Conservation (phyloP, 257 asterid genomes). For the Solanum sitiens region DNA sequence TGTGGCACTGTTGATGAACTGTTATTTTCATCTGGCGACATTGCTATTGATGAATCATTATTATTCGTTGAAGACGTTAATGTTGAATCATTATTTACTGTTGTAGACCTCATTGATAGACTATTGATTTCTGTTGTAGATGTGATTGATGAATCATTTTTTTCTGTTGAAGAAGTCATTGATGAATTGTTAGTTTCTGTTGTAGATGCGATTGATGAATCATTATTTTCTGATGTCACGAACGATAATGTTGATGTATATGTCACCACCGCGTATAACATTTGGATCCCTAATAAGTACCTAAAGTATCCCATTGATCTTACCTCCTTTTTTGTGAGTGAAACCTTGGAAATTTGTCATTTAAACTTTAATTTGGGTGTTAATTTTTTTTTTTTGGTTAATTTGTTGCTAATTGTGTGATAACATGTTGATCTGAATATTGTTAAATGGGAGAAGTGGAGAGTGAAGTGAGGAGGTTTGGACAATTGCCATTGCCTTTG, state of each 20-base stretch:
- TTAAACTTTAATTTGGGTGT: neutral
- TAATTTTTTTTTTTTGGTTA: neutral
- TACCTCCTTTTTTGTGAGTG: neutral
- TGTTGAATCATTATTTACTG: neutral
- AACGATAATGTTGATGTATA: neutral
- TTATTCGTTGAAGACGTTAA: neutral
- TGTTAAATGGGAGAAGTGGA: neutral
- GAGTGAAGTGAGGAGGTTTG: neutral
- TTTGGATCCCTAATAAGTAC: neutral
- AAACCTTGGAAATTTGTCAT: neutral
- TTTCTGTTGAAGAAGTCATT: neutral
- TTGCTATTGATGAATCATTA: neutral
- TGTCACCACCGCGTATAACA: neutral
- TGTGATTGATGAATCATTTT: neutral
- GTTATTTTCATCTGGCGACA: neutral
- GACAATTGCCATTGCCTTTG: neutral
- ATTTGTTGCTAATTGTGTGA: neutral
- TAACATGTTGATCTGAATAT: neutral
- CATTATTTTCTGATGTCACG: neutral
- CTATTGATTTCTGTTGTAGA: neutral
- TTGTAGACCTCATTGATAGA: neutral
- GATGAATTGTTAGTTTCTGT: neutral
- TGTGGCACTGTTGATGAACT: neutral
- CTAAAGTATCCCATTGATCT: neutral
- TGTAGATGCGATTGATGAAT: neutral